These are phyloP conservation scores for Fraxinus paxiana DNA, from an alignment of 305 asterid species.

Conservation along the genomic window DNA sequence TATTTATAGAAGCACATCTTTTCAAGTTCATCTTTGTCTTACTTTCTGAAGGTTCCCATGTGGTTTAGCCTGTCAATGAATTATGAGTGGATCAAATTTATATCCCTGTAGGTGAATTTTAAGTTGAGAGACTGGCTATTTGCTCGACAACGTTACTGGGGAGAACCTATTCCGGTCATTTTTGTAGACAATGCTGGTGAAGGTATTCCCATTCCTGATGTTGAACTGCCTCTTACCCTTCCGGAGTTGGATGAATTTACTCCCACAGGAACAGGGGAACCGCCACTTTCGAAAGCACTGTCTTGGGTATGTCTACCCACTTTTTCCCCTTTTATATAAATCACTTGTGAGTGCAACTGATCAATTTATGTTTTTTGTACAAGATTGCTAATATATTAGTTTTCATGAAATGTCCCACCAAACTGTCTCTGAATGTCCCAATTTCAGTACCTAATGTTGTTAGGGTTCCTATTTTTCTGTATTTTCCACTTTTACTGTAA, in stretches of 20 bases:
- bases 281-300: conserved; percentile 81
- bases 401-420: neutral
- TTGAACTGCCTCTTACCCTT: conserved; percentile 82
- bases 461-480: neutral
- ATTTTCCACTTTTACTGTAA: neutral
- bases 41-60: conserved; percentile 16
- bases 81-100: conserved; percentile 20
- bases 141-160: conserved; percentile 99
- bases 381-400: neutral
- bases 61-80: conserved; percentile 2
- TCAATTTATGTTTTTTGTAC: neutral
- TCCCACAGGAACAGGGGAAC: conserved; percentile 97
- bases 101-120: conserved; percentile 63
- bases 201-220: conserved; percentile 73
- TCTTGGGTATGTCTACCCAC: conserved; percentile 70
- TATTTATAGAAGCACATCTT: neutral
- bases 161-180: conserved; percentile 92
- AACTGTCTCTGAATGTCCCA: neutral
- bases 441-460: neutral
- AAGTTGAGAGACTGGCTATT: conserved; percentile 97
- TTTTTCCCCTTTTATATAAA: neutral
- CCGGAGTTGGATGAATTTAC: conserved; percentile 93
- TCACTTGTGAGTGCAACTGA: neutral
- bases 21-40: conserved; percentile 13
- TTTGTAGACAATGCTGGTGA: conserved; percentile 63